These are phyloP conservation scores for Tothia fuscella DNA, from an alignment of 2,329 filamentous ascomycete genomes.

Conservation along the genomic window DNA sequence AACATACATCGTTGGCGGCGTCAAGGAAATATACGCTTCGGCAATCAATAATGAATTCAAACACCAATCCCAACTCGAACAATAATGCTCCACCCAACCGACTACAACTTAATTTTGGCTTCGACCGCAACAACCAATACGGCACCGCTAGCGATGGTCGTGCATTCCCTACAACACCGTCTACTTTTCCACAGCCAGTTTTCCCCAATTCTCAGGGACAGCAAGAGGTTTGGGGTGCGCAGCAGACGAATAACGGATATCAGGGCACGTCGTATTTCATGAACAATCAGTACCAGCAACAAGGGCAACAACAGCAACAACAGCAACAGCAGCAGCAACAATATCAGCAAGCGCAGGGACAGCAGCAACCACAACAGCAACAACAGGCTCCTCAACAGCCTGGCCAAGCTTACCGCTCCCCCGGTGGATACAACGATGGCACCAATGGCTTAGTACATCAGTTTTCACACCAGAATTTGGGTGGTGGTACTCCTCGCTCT, in stretches of 20 bases:
- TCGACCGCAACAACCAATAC: conserved; percentile 28
- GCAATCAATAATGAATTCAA: no score
- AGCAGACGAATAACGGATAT: conserved; percentile 24
- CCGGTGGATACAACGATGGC: conserved; percentile 59
- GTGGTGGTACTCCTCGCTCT: conserved; percentile 54
- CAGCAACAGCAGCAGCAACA: conserved; percentile 36
- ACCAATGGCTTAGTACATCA: conserved; percentile 90
- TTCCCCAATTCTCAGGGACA: conserved; percentile 48
- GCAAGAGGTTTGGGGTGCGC: conserved; percentile 47
- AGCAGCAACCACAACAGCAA: conserved; percentile 15
- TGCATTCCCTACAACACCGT: conserved; percentile 60
- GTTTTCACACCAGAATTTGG: conserved; percentile 89
- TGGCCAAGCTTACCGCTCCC: conserved; percentile 44
- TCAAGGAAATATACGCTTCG: no score
- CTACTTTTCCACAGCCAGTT: conserved; percentile 90
- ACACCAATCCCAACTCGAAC: conserved; percentile 7
- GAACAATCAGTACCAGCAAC: conserved; percentile 32
- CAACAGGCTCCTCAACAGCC: conserved; percentile 41
- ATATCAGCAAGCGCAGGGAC: conserved; percentile 18
- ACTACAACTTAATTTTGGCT: conserved; percentile 41
- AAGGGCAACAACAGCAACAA: conserved; percentile 30
- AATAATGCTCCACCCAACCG: conserved; percentile 28
- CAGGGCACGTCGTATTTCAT: conserved; percentile 38
- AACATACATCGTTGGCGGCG: no score
- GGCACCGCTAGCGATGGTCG: conserved; percentile 30